A percentile compares a stretch with the other conserved stretches of the same genome.
Evolutionary conservation across 2,329 filamentous ascomycete species (phyloP).

Genomic region (Colletotrichum sp.): DNA sequence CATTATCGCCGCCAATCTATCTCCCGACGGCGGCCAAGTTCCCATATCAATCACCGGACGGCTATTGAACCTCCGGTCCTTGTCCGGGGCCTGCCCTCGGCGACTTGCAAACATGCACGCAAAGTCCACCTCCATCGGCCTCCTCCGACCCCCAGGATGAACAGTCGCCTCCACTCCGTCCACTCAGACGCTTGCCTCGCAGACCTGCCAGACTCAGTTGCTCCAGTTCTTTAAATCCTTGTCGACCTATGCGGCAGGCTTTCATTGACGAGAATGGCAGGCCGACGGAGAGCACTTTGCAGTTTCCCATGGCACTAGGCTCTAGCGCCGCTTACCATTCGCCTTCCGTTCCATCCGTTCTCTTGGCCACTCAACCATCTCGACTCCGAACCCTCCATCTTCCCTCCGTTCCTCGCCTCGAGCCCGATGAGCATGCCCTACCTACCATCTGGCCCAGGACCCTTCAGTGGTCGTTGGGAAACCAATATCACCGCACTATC

Average conservation of each 20-base stretch:
- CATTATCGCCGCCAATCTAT: not conserved
- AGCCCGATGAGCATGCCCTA: not conserved
- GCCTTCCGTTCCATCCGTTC: constrained; percentile 3
- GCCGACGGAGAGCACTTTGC: not conserved
- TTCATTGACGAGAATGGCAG: constrained; percentile 1
- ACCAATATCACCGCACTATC: not conserved
- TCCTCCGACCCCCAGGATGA: not conserved
- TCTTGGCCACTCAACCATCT: not conserved
- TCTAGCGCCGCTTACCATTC: not conserved
- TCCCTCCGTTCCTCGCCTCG: not conserved
- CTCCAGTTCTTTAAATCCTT: not conserved
- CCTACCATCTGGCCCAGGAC: not conserved
- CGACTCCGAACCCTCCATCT: not conserved
- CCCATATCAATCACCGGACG: not conserved
- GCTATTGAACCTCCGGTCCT: not conserved
- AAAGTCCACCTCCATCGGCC: not conserved
- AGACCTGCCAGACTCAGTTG: not conserved
- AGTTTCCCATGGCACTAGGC: not conserved
- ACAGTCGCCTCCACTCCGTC: not conserved
- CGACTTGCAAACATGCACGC: not conserved
- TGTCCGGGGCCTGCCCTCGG: not conserved
- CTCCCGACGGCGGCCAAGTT: not conserved
- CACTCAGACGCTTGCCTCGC: not conserved
- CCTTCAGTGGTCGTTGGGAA: not conserved
- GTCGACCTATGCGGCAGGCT: not conserved